Evolutionary conservation across 2,329 filamentous ascomycete species (phyloP).

Genomic region (Metarhizium sp.): DNA sequence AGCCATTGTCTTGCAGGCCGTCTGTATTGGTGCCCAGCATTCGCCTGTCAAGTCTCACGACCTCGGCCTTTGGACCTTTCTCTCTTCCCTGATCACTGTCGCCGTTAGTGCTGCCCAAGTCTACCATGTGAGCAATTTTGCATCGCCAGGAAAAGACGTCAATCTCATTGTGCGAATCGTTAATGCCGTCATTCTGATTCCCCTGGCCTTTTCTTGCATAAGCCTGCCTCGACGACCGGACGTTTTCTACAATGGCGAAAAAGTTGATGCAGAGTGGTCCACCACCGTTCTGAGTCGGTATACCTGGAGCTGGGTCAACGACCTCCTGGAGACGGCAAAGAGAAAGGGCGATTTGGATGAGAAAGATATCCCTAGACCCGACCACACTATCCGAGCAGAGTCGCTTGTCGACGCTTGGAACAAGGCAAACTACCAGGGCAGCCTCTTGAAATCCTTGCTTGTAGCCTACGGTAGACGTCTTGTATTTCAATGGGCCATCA

Average conservation of each 20-base stretch:
- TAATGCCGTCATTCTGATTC: constrained; percentile 35
- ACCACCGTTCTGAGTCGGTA: constrained; percentile 50
- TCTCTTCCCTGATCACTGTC: constrained; percentile 36
- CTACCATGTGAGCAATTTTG: constrained; percentile 22
- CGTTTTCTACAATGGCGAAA: constrained; percentile 48
- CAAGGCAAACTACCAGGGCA: constrained; percentile 32
- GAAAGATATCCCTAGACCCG: constrained; percentile 51
- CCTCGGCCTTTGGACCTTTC: constrained; percentile 41
- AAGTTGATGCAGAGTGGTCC: constrained; percentile 56
- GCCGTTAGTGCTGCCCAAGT: constrained; percentile 36
- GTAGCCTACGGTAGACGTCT: constrained; percentile 48
- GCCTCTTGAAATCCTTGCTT: constrained; percentile 52
- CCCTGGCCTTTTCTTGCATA: constrained; percentile 38
- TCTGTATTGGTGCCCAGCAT: constrained; percentile 38
- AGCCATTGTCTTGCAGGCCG: constrained; percentile 42
- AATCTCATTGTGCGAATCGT: constrained; percentile 34
- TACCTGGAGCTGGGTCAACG: constrained; percentile 55
- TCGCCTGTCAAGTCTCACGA: constrained; percentile 42
- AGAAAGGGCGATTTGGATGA: constrained; percentile 52
- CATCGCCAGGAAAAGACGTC: constrained; percentile 25
- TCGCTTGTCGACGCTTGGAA: constrained; percentile 43
- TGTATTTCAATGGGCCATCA: constrained; percentile 48
- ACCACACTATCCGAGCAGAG: constrained; percentile 42
- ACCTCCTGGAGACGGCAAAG: constrained; percentile 43
- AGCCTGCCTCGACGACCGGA: constrained; percentile 58